These are phyloP conservation scores for Phytopythium chamaehyphon DNA, from an alignment of 352 stramenopile species.

Conservation along the genomic window DNA sequence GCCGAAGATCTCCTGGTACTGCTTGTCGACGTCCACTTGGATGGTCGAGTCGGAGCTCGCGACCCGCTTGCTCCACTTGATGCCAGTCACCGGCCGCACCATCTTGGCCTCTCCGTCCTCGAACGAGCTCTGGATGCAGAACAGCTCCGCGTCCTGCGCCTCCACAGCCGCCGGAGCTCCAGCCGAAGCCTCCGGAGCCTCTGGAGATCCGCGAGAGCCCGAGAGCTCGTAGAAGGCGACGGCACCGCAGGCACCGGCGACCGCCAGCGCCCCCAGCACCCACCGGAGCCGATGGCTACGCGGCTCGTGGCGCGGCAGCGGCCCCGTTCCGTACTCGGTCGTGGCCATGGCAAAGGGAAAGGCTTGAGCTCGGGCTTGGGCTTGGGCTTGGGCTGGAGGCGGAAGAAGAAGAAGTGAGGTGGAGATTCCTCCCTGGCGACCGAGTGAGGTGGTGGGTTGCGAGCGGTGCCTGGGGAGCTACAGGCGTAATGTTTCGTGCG, in stretches of 20 bases:
- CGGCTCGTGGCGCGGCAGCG: background rate
- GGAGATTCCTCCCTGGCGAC: too few species aligned
- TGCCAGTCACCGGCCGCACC: slow-evolving; percentile 47
- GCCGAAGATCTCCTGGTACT: slow-evolving; percentile 78
- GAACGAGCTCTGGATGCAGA: slow-evolving; percentile 67
- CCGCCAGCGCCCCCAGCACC: background rate
- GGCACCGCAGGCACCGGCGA: background rate
- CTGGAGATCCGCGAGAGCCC: background rate
- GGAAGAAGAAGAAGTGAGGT: slow-evolving; percentile 31
- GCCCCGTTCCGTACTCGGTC: slow-evolving; percentile 5
- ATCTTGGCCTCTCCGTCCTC: slow-evolving; percentile 49
- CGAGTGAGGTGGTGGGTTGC: too few species aligned
- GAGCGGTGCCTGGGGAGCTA: too few species aligned
- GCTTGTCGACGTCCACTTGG: slow-evolving; percentile 39
- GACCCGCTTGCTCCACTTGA: slow-evolving; percentile 31
- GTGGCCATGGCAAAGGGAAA: background rate
- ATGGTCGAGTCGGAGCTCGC: slow-evolving; percentile 29
- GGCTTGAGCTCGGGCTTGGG: too few species aligned
- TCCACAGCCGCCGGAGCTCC: background rate
- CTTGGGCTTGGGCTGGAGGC: too few species aligned
- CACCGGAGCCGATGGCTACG: background rate
- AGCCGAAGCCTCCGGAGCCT: background rate
- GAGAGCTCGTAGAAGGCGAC: slow-evolving; percentile 6
- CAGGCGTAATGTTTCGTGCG: too few species aligned
- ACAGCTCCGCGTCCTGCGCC: slow-evolving; percentile 11